Base-by-base conservation (phyloP, 345 rosid genomes). In the Arabidopsis suecica region DNA sequence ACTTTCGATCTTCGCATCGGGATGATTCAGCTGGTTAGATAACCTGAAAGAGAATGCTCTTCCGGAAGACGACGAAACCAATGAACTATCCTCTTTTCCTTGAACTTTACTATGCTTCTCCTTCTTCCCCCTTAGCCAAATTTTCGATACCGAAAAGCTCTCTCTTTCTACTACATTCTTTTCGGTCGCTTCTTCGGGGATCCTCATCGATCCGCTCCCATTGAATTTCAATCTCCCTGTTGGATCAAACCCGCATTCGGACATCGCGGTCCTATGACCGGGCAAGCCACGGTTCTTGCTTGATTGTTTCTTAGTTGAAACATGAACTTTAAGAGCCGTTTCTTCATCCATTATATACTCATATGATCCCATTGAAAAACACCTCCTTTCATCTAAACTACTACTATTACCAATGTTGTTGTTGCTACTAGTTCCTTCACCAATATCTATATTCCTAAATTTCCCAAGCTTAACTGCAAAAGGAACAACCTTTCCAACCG, bases 361-460 rank as follows among this genome's bases (percentile, higher is more conserved):
- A 72, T 87, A 93, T n/a, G 97, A 90, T 18, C 96, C 99, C 99
- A 95, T 93, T 9, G 99, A 95, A 49, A 85, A 89, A 72, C 99
- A 95, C 68, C 98, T 90, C 71, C 99, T 84, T 9, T 82, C 82
- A 61, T 84, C 97, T 40, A 84, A 9, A 38, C 18, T 79, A 68
- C 74, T 88, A 20, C 72, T 80, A 42, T 58, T 78, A 71, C 86
- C 81, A 63, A 81, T 73, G 59, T 61, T 45, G 6, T 10, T 77
- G 61, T 25, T 65, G 61, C 40, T 78, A 32, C 38, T 56, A 22
- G 54, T 36, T 58, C 81, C 87, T 71, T 84, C 97, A 61, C 79
- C 91, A 3, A 65, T 72, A 81, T 93, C 99, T 11, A 84, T 68
- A 74, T 85, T 89, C 84, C 86, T 89, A 62, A 82, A 93, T 71